Evolutionary conservation across 2,329 filamentous ascomycete genomes (phyloP), one percentile per base, ranked within the genome.

Genomic region (Trichoderma endophyticum): DNA sequence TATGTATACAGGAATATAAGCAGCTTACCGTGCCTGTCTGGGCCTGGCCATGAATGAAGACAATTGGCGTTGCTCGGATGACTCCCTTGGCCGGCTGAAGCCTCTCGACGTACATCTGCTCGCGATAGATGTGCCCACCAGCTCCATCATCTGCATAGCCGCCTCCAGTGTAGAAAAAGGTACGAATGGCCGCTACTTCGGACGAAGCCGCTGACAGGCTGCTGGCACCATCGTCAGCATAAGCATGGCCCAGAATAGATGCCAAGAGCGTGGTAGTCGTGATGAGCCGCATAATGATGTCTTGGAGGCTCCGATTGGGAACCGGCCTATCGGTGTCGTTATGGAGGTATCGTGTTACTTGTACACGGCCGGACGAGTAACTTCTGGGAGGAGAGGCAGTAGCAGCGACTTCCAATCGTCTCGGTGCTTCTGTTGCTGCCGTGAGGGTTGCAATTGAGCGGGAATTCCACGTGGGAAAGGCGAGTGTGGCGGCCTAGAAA

Each of bases 101-200:
- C 70, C 81, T 81, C 79, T 88, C 87, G 32, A 88, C 85, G 74
- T 88, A 88, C 81, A 88, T 86, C 79, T 88, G 86, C 68, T 82
- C 81, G 32, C 77, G 77, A 26, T 79, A 75, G 56, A 79, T 75
- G 72, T 82, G 78, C 5, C 75, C 77, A 2, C 79, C 79, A 2
- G 74, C 69, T 14, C 74, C 76, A 61, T 80, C 75, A 32, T 75
- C 57, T 36, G 76, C 78, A 73, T 83, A 84, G 4, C 75, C 72
- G 6, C 82, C 82, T 36, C 82, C 82, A 7, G 80, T 76, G 70
- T 82, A 83, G 75, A 83, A 82, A 72, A 75, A 79, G 43, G 73
- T 75, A 54, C 78, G 78, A 56, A 77, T 75, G 21, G 74, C 71
- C 9, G 77, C 73, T 9, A 68, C 62, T 57, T 78, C 74, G 15